These are phyloP conservation scores for Crithidia fasciculata DNA, from an alignment of 208 protist genomes.

Conservation along the genomic window DNA sequence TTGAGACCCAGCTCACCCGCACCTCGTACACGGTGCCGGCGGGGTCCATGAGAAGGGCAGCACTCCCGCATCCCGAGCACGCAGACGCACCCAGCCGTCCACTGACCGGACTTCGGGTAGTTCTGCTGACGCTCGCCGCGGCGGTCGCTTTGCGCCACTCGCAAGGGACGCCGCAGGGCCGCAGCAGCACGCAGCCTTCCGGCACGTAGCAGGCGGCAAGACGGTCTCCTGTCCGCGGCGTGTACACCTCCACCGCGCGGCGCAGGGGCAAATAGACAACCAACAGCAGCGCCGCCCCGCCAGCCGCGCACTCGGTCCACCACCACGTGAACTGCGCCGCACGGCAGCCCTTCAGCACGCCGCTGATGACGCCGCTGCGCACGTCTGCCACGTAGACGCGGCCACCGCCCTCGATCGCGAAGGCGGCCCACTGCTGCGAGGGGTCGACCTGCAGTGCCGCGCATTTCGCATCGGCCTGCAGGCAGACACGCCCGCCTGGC, in stretches of 20 bases:
- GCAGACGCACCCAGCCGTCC: not conserved
- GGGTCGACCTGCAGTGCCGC: slow-evolving; percentile 66
- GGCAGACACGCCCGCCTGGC: slow-evolving; percentile 28
- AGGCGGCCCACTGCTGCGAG: slow-evolving; percentile 68
- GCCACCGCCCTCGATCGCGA: slow-evolving; percentile 52
- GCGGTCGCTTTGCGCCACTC: not conserved
- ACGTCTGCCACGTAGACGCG: slow-evolving; percentile 79
- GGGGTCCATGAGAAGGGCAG: slow-evolving; percentile 26
- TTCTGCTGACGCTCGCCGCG: not conserved
- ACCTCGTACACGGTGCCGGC: slow-evolving; percentile 23
- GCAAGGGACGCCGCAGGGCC: slow-evolving; percentile 15
- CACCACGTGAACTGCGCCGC: slow-evolving; percentile 77
- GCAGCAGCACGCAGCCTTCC: slow-evolving; percentile 57
- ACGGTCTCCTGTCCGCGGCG: slow-evolving; percentile 51
- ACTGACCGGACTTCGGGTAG: not conserved
- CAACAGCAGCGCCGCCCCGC: slow-evolving; percentile 54
- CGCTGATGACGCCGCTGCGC: slow-evolving; percentile 45
- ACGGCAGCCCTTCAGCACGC: slow-evolving; percentile 76
- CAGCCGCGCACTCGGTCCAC: slow-evolving; percentile 30
- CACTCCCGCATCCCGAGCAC: slow-evolving; percentile 16
- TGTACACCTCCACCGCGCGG: slow-evolving; percentile 70
- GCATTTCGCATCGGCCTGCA: slow-evolving; percentile 67
- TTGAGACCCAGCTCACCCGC: slow-evolving; percentile 5
- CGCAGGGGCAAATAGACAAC: slow-evolving; percentile 80
- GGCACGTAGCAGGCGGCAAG: slow-evolving; percentile 72